Base-by-base conservation (phyloP, 2,329 filamentous ascomycete species). In the Teratosphaeria pseudoeucalypti region DNA sequence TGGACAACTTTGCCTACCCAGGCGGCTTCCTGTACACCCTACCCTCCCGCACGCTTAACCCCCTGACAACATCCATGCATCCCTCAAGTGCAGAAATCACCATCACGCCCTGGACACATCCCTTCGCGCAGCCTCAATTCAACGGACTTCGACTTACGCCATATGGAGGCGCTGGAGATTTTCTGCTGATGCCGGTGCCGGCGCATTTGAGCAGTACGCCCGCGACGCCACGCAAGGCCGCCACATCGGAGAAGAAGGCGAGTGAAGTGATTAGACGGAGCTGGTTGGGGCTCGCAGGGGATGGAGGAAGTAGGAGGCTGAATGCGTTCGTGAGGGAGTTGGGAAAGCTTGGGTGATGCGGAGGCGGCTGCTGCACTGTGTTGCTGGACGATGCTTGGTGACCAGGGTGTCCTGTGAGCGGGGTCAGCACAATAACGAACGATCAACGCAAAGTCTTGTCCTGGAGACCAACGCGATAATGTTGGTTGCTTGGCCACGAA, bases 1-100 rank as follows among this genome's bases (percentile, higher is more conserved):
- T 63, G 9, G 43, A 61, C 32, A 58, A 63, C 11, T 62, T 62
- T 39, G 53, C 57, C 34, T 67, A 60, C 57, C 60, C 56, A 2
- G 64, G 64, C 39, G 65, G 65, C 12, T 65, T 67, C 54, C 58
- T 67, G 49, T 67, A 61, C 52, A 29, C 52, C 5, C 43, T 66
- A 6, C 58, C 62, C 7, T 43, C 55, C 11, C 43, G 49, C 29
- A 56, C 54, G n/a, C n/a, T 27, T 3, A 37, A 37, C 14, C 56
- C 58, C 14, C 37, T n/a, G 6, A 62, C 59, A 14, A 60, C 62
- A 26, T 56, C 63, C 9, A n/a, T 37, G 58, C 61, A 26, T 56
- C 64, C 7, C 19, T 34, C 19, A 47, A 56, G 49, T 47, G 58
- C 12, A 32, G 60, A 58, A 34, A 62, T 64, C 53, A 58, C 52